Evolutionary conservation across 495 filamentous ascomycete species (phyloP).

Genomic region (Aspergillus sclerotiicarbonarius): DNA sequence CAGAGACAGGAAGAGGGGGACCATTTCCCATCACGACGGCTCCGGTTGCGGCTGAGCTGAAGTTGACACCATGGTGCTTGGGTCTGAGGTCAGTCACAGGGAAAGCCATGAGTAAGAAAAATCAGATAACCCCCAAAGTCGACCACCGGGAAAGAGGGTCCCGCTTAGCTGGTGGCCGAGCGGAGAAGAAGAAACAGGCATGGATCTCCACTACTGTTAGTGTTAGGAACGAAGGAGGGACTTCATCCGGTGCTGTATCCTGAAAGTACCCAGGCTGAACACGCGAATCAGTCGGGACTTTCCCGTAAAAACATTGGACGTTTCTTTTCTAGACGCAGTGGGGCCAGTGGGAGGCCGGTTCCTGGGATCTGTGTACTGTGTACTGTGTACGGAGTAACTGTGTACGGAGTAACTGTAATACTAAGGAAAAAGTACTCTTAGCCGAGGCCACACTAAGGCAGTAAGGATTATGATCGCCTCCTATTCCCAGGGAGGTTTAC

Average conservation of each 20-base stretch:
- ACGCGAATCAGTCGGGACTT: neutral
- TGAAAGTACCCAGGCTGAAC: too few species aligned
- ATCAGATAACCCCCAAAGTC: neutral
- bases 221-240: too few species aligned
- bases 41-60: slow-evolving; percentile 15
- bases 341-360: slow-evolving; percentile 1
- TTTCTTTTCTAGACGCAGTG: slow-evolving; percentile 1
- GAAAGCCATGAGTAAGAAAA: neutral
- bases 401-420: too few species aligned
- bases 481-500: too few species aligned
- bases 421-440: too few species aligned
- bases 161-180: neutral
- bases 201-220: slow-evolving; percentile 14
- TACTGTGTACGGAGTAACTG: too few species aligned
- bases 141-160: slow-evolving; percentile 2
- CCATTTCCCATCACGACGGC: slow-evolving; percentile 8
- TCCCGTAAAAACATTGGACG: neutral
- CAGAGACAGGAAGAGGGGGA: neutral
- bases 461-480: too few species aligned
- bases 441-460: too few species aligned
- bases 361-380: neutral
- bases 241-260: too few species aligned
- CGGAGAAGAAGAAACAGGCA: slow-evolving; percentile 6
- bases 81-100: neutral
- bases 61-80: slow-evolving; percentile 6